Percentiles rank a stretch among this genome's conserved stretches.
phyloP scores from a whole-genome alignment of 768 basidiomycete species.

The Hygrocybe punicea region DNA sequence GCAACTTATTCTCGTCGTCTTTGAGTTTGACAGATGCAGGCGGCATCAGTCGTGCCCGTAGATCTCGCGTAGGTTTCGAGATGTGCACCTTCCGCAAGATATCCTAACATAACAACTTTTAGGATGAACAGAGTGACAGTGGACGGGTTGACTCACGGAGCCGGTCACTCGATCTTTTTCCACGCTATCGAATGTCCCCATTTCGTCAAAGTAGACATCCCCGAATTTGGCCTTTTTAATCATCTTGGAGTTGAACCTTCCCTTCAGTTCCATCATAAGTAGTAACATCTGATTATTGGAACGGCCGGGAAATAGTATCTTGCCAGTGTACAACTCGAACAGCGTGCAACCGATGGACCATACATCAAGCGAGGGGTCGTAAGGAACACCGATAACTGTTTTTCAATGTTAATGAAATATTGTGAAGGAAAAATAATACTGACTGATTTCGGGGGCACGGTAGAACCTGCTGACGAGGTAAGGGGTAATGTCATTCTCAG shows the following conservation, averaged over 20 bases:
- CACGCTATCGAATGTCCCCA: constrained; percentile 78
- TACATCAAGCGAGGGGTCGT: constrained; percentile 89
- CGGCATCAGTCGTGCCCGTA: constrained; percentile 80
- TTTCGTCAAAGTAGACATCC: constrained; percentile 89
- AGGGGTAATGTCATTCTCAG: constrained; percentile 95
- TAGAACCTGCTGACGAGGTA: constrained; percentile 98
- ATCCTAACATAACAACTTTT: constrained; percentile 50
- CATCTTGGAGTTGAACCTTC: constrained; percentile 88
- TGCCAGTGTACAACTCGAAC: constrained; percentile 93
- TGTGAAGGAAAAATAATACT: constrained; percentile 24
- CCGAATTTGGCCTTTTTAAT: constrained; percentile 94
- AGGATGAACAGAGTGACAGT: constrained; percentile 13
- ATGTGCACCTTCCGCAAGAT: constrained; percentile 77
- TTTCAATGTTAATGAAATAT: constrained; percentile 8
- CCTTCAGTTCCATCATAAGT: constrained; percentile 97
- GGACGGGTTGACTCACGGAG: constrained; percentile 51
- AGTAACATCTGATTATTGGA: constrained; percentile 98
- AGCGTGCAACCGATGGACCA: constrained; percentile 98
- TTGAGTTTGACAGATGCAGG: constrained; percentile 72
- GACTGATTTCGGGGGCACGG: constrained; percentile 98
- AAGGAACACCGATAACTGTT: constrained; percentile 89
- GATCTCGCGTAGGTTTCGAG: constrained; percentile 76
- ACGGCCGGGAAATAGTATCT: constrained; percentile 94
- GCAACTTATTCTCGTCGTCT: constrained; percentile 82
- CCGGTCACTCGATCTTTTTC: constrained; percentile 85